Conservation (phyloP, 805 yeast species). For the Saccharomycopsis sp. region DNA sequence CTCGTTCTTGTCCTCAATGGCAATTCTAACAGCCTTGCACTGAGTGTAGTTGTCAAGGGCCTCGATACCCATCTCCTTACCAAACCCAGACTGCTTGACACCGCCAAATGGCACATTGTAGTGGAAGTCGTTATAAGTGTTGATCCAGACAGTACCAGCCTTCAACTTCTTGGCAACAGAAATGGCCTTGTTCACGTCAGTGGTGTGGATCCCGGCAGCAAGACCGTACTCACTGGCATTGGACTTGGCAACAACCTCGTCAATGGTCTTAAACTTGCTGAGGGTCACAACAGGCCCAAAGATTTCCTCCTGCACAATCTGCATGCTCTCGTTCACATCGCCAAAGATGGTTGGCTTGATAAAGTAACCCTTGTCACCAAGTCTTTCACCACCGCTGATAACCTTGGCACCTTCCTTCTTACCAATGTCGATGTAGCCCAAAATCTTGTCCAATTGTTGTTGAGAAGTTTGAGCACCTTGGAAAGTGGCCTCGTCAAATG, state of each 20-base stretch:
- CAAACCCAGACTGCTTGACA: constrained; percentile 70
- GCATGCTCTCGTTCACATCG: constrained; percentile 54
- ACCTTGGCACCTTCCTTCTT: constrained; percentile 59
- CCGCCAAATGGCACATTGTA: constrained; percentile 76
- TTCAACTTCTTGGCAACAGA: constrained; percentile 54
- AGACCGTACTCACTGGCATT: constrained; percentile 68
- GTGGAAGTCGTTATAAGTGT: constrained; percentile 74
- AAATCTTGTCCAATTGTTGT: constrained; percentile 59
- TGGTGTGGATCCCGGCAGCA: constrained; percentile 75
- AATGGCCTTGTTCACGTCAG: constrained; percentile 50
- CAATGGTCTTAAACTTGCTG: constrained; percentile 56
- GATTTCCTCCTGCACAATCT: constrained; percentile 63
- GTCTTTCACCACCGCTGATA: constrained; percentile 62
- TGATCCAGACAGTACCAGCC: constrained; percentile 75
- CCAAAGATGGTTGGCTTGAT: constrained; percentile 67
- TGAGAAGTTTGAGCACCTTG: constrained; percentile 77
- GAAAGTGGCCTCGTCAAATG: constrained; percentile 56
- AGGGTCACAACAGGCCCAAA: constrained; percentile 75
- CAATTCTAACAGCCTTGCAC: constrained; percentile 65
- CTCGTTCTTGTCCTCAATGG: constrained; percentile 8
- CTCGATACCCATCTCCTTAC: constrained; percentile 80
- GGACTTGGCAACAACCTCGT: constrained; percentile 58
- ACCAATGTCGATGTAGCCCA: constrained; percentile 59
- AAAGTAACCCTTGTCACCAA: constrained; percentile 60
- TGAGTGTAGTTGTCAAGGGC: constrained; percentile 71